Conservation (phyloP, 1,139 yeast genomes). For the Yamadazyma atlantica region DNA sequence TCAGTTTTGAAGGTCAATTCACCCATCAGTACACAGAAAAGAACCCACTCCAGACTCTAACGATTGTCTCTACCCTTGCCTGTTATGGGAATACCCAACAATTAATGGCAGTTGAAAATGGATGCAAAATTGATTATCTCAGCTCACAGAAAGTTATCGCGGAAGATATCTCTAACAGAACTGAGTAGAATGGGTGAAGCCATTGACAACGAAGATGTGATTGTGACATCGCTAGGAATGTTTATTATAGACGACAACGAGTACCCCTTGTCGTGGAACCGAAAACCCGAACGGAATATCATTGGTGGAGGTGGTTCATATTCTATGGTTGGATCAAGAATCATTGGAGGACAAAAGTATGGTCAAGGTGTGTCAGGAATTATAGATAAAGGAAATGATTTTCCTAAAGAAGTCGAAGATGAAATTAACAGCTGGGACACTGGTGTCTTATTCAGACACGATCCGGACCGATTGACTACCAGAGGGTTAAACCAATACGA, state of each 20-base stretch:
- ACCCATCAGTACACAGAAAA: too few species aligned
- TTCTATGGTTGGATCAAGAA: constrained; percentile 75
- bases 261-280: constrained; percentile 43
- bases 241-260: constrained; percentile 89
- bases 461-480: constrained; percentile 60
- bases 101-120: neutral
- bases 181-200: too few species aligned
- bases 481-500: constrained; percentile 80
- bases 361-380: constrained; percentile 58
- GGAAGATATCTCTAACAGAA: too few species aligned
- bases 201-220: constrained; percentile 3
- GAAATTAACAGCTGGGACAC: constrained; percentile 62
- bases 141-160: neutral
- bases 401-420: constrained; percentile 50
- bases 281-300: constrained; percentile 49
- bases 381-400: constrained; percentile 78
- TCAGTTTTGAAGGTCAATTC: too few species aligned
- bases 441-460: constrained; percentile 55
- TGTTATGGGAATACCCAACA: neutral
- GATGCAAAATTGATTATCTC: neutral
- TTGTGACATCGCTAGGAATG: constrained; percentile 69
- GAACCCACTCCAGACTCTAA: too few species aligned
- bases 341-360: constrained; percentile 38
- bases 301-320: constrained; percentile 92
- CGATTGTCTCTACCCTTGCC: too few species aligned